Evolutionary conservation across 2,329 filamentous ascomycete species (phyloP), one percentile per base, ranked within the genome.

Genomic region (Sporothrix brasiliensis): DNA sequence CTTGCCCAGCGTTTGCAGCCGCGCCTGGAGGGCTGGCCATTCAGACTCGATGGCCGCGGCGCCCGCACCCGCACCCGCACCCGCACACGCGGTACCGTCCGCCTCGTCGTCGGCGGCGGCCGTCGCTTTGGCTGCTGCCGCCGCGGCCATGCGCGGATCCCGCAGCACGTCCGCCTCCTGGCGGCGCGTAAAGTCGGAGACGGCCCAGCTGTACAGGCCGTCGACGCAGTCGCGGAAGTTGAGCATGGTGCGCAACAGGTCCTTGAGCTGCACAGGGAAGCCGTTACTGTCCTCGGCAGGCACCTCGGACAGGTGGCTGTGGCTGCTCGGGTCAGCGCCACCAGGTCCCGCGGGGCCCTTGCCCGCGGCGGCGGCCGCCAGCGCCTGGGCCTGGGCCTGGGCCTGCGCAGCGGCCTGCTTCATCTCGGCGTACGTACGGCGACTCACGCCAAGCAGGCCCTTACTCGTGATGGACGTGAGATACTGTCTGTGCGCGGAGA

Each of bases 381-480:
- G 34, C 34, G 34, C 34, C 34, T 34, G 34, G 97, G 69, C 81
- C 70, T 81, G 81, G 71, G 80, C 80, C 73, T 81, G 73, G 14
- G 79, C 61, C 76, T 79, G 70, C 63, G 75, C 74, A 30, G 75
- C 73, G 53, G 77, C 74, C 53, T 78, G 79, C 24, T 79, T 80
- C 69, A 72, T 76, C 75, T 75, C 78, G 73, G 77, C 80, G 78
- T 80, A 79, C 52, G 79, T 80, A 71, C 79, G 78, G 63, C 84
- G 82, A 72, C 87, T 86, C 21, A 92, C 92, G 66, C 94, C 94
- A 0, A 99, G 86, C 2, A 99, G 87, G 39, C 95, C 95, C 80
- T 99, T 99, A 77, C 97, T 91, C 0, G 96, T 99, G 78, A 99
- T 98, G 74, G 92, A 91, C 76, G 92, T 92, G 71, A 99, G 90